Base-by-base conservation (phyloP, 305 asterid species). In the Rubia balearica region DNA sequence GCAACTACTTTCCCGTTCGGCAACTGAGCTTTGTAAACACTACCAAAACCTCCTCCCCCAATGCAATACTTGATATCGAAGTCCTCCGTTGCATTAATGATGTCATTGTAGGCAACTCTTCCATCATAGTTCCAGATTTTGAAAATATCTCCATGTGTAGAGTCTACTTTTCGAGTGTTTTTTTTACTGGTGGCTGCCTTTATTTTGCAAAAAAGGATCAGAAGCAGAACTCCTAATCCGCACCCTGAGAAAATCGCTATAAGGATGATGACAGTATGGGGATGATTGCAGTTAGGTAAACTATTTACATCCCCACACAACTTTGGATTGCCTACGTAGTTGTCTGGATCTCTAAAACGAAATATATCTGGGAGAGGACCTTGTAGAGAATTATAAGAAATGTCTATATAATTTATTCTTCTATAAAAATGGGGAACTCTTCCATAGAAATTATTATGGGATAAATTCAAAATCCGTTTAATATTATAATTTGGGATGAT, bases 41-140 rank as follows among this genome's bases (percentile, higher is more conserved):
- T 57, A 0, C 62, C 36, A 57, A 21, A 57, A 57, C 68, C 21
- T 70, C 73, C 14, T 9, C n/a, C 11, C 11, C 51, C 24, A 49
- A 73, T 27, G 71, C 87, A 83, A 51, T 69, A 46, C 59, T 19
- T 76, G 68, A 83, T 51, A 62, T 27, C 41, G 17, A 60, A 60
- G 3, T 60, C 65, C 8, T 60, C 65, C 3, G 65, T 60, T 73
- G 74, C 22, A 40, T 41, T 57, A 64, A 57, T 22, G 62, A 57
- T 57, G 62, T 57, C 62, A 3, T 57, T 11, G 36, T 57, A 57
- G 19, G 62, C 33, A 19, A 56, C 14, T 0, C 8, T 56, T 9
- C 62, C 36, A 57, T 57, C 62, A 57, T 57, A 57, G 62, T 57
- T 22, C 62, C 62, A 57, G 62, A 57, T 57, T 21, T 2, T 57